Evolutionary conservation across 495 filamentous ascomycete genomes (phyloP).

Genomic region (Neurospora sp.): DNA sequence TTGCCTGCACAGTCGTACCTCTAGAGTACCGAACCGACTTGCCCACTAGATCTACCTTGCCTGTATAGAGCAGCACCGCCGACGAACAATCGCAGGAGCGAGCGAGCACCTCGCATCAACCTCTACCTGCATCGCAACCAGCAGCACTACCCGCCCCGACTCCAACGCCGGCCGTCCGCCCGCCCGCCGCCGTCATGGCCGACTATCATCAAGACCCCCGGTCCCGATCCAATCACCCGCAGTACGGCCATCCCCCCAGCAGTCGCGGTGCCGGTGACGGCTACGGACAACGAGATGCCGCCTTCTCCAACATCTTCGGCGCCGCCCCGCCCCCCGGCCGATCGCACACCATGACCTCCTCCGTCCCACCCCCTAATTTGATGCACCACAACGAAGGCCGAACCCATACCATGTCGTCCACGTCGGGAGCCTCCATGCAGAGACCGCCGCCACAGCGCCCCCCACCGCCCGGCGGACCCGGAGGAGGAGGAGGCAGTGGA

Average conservation of each 20-base stretch:
- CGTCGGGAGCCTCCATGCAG: constrained; percentile 57
- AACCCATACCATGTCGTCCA: constrained; percentile 83
- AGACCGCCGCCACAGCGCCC: constrained; percentile 51
- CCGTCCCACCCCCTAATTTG: constrained; percentile 32
- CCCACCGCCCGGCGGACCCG: constrained; percentile 20
- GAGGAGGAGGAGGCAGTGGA: neutral
- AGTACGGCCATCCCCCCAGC: constrained; percentile 56
- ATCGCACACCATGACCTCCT: constrained; percentile 76
- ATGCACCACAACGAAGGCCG: constrained; percentile 44
- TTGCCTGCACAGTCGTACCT: neutral
- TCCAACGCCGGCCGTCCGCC: neutral
- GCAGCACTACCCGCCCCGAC: neutral
- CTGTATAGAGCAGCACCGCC: neutral
- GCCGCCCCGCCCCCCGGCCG: constrained; percentile 75
- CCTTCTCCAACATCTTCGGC: constrained; percentile 94
- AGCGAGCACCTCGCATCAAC: constrained; percentile 1
- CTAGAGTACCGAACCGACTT: neutral
- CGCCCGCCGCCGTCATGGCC: constrained; percentile 51
- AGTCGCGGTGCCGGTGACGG: neutral
- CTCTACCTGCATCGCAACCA: neutral
- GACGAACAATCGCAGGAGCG: neutral
- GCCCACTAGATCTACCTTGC: neutral
- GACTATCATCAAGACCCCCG: constrained; percentile 75
- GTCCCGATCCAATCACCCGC: constrained; percentile 35
- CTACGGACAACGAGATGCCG: constrained; percentile 76